Percentiles rank a stretch among this genome's conserved stretches.
Conservation (phyloP, 495 filamentous ascomycete species). For the Penicillium alfredii region DNA sequence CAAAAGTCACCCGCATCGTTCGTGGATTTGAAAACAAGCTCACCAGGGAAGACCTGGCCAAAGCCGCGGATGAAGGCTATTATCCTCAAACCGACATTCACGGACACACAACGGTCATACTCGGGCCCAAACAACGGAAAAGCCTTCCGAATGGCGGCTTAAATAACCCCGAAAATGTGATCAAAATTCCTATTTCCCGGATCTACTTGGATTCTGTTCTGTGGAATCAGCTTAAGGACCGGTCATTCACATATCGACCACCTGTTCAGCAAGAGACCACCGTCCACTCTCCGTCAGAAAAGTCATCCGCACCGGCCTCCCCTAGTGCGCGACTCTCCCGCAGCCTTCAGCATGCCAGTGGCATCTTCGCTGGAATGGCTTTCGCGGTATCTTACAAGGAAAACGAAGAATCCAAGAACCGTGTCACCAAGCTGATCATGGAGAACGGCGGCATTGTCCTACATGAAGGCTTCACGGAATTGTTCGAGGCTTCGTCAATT, state of each 20-base stretch:
- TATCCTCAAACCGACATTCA: slow-evolving; percentile 42
- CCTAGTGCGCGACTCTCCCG: slow-evolving; percentile 39
- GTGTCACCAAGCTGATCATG: slow-evolving; percentile 43
- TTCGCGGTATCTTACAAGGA: slow-evolving; percentile 71
- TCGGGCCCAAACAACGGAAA: slow-evolving; percentile 44
- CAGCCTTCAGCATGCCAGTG: slow-evolving; percentile 25
- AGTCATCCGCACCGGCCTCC: slow-evolving; percentile 36
- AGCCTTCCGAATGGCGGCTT: slow-evolving; percentile 34
- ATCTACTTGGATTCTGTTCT: slow-evolving; percentile 47
- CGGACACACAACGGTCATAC: slow-evolving; percentile 37
- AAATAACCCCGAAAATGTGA: slow-evolving; percentile 23
- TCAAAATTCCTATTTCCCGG: slow-evolving; percentile 39
- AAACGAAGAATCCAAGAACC: slow-evolving; percentile 47
- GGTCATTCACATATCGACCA: slow-evolving; percentile 28
- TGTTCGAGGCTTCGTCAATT: slow-evolving; percentile 58
- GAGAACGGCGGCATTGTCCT: slow-evolving; percentile 69
- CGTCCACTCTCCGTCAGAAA: slow-evolving; percentile 37
- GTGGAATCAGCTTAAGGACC: slow-evolving; percentile 46
- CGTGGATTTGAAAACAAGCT: slow-evolving; percentile 39
- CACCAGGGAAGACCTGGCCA: slow-evolving; percentile 27
- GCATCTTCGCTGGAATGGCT: slow-evolving; percentile 68
- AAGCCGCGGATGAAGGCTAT: slow-evolving; percentile 20
- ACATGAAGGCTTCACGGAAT: slow-evolving; percentile 70
- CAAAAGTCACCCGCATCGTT: slow-evolving; percentile 43
- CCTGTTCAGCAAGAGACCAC: slow-evolving; percentile 18